Percentiles rank a stretch among this genome's conserved stretches.
Evolutionary conservation across 176 grass and related monocot genomes (phyloP).

Genomic region (Rhynchospora tenuis): DNA sequence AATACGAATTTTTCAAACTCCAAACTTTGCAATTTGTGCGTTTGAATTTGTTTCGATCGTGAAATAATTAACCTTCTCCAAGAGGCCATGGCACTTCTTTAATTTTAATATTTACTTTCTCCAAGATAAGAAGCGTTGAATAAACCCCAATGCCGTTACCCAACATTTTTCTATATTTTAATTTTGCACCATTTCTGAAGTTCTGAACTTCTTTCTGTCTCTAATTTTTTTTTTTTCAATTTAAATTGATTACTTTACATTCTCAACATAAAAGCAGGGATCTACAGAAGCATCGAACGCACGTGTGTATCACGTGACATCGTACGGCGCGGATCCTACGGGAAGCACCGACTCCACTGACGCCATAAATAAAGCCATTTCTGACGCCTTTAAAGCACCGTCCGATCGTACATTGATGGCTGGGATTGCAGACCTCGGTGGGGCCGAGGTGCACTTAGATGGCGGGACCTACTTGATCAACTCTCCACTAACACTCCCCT

Average conservation of each 20-base stretch:
- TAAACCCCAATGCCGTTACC: not conserved
- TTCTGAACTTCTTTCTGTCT: not conserved
- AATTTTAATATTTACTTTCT: not conserved
- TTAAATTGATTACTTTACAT: not conserved
- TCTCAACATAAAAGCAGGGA: not conserved
- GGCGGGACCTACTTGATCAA: conserved; percentile 74
- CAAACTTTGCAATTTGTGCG: not conserved
- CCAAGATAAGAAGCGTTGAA: not conserved
- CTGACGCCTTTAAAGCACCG: conserved; percentile 54
- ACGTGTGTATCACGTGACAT: conserved; percentile 69
- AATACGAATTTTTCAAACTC: not conserved
- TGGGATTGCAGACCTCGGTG: conserved; percentile 75
- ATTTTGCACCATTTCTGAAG: not conserved
- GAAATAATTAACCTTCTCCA: not conserved
- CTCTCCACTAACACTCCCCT: conserved; percentile 44
- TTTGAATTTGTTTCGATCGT: not conserved
- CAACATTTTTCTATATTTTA: not conserved
- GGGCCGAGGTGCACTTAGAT: conserved; percentile 75
- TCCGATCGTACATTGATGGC: conserved; percentile 45
- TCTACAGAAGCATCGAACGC: not conserved
- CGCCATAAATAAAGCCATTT: conserved; percentile 67
- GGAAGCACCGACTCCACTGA: conserved; percentile 49
- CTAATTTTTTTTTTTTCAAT: not conserved
- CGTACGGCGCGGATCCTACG: conserved; percentile 75
- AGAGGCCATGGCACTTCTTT: not conserved